Evolutionary conservation across 306 rosid species (phyloP), one percentile per base, ranked within the genome.

Genomic region (Pyrus bretschneideri): DNA sequence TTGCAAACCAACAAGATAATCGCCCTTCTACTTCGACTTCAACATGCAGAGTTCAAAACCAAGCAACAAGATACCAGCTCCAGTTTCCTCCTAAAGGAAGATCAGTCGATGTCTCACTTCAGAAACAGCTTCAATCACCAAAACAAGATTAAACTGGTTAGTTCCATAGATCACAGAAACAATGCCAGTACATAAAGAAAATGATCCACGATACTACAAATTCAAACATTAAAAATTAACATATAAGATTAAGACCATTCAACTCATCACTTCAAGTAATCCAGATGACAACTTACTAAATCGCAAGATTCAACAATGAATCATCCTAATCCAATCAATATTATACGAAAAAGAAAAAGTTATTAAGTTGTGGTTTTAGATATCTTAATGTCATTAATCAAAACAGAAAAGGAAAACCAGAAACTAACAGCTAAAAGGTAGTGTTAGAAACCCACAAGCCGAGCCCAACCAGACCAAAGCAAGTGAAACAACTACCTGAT

Each of bases 11-110:
- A 77, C 49, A 29, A 46, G 19, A 61, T 51, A 44, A 60, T 42
- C 18, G 44, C 76, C 49, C 76, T 69, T 67, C 77, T 82, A 77
- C 82, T 68, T 30, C 21, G 63, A 46, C 76, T 73, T 66, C 75
- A 73, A 72, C 81, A 72, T 71, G 46, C 72, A 71, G 74, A 54
- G 42, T 61, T 60, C 55, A 70, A 67, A 42, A 57, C 11, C 51
- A 71, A 30, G 17, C 23, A 17, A 72, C 7, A 18, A 33, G 74
- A 46, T 65, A 57, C 40, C 21, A 67, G 40, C 55, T 55, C 69
- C 15, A 64, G 55, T 9, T 13, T 63, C 68, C 64, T 19, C 70
- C 69, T 44, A 38, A 11, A n/a, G 31, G 69, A 74, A 4, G 69
- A 73, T n/a, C 70, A 71, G 21, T 45, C 49, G 2, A 55, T 54